Evolutionary conservation across 495 filamentous ascomycete species (phyloP).

Genomic region (Cercophora sp.): DNA sequence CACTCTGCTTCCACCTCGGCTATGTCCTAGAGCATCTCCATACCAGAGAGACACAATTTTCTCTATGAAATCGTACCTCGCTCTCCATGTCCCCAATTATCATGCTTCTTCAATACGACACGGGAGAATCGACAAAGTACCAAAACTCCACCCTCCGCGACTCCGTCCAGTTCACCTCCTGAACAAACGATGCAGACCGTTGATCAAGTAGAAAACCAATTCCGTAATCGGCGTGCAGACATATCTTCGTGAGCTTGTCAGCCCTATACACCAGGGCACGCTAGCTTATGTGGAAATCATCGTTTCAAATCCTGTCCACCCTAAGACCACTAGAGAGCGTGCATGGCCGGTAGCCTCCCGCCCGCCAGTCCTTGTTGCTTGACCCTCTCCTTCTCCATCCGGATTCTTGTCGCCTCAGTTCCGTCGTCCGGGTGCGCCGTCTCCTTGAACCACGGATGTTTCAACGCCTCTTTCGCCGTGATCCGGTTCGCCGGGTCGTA

Average conservation of each 20-base stretch:
- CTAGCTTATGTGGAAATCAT: slow-evolving; percentile 12
- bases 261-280: slow-evolving; percentile 10
- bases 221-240: slow-evolving; percentile 10
- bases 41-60: slow-evolving; percentile 10
- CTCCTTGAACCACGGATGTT: slow-evolving; percentile 95
- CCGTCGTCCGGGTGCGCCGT: slow-evolving; percentile 76
- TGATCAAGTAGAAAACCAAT: slow-evolving; percentile 5
- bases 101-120: slow-evolving; percentile 8
- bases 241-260: slow-evolving; percentile 17
- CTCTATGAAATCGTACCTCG: slow-evolving; percentile 16
- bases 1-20: neutral
- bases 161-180: slow-evolving; percentile 2
- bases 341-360: slow-evolving; percentile 12
- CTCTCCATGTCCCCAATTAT: slow-evolving; percentile 8
- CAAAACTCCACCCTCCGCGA: slow-evolving; percentile 7
- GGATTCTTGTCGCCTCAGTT: slow-evolving; percentile 82
- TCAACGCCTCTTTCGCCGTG: slow-evolving; percentile 83
- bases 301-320: slow-evolving; percentile 7
- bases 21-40: neutral
- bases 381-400: slow-evolving; percentile 46
- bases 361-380: slow-evolving; percentile 5
- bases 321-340: slow-evolving; percentile 3
- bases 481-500: slow-evolving; percentile 90
- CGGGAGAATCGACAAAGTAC: slow-evolving; percentile 4
- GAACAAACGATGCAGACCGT: neutral